These are phyloP conservation scores for Blepharisma japonicum DNA, from an alignment of 73 alveolate genomes.

Conservation along the genomic window DNA sequence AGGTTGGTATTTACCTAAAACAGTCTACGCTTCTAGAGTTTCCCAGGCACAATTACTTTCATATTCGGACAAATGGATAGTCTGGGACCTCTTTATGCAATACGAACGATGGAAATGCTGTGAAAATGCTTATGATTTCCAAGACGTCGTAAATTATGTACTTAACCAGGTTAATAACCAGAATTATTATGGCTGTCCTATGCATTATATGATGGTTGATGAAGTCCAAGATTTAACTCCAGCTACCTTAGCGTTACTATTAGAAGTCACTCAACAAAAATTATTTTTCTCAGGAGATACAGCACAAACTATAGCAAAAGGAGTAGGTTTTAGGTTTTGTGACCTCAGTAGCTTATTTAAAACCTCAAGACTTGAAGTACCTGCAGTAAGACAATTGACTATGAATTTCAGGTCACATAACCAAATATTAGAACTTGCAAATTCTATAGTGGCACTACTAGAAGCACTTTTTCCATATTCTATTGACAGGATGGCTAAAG, in stretches of 20 bases:
- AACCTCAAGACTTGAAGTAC: conserved; percentile 17
- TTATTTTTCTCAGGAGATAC: conserved; percentile 79
- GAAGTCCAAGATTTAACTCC: conserved; percentile 80
- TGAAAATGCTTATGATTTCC: conserved; percentile 60
- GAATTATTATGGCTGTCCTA: conserved; percentile 24
- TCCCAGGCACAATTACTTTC: background rate
- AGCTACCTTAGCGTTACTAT: conserved; percentile 41
- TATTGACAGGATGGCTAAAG: conserved; percentile 39
- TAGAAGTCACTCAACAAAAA: conserved; percentile 39
- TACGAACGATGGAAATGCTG: conserved; percentile 72
- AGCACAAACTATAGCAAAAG: conserved; percentile 82
- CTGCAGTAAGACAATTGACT: conserved; percentile 54
- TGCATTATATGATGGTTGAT: conserved; percentile 70
- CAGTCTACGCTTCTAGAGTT: background rate
- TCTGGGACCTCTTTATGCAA: conserved; percentile 14
- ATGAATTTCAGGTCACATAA: conserved; percentile 48
- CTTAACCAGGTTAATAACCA: conserved; percentile 26
- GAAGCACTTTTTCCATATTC: conserved; percentile 42
- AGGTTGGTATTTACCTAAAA: conserved; percentile 20
- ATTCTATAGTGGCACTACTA: conserved; percentile 33
- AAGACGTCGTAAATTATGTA: conserved; percentile 69
- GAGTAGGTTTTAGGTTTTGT: conserved; percentile 72
- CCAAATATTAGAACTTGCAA: conserved; percentile 33
- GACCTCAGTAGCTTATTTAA: conserved; percentile 47
- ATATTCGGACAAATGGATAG: conserved; percentile 8